Conservation (phyloP, 148 eudicot species). For the Gaultheria prostrata region DNA sequence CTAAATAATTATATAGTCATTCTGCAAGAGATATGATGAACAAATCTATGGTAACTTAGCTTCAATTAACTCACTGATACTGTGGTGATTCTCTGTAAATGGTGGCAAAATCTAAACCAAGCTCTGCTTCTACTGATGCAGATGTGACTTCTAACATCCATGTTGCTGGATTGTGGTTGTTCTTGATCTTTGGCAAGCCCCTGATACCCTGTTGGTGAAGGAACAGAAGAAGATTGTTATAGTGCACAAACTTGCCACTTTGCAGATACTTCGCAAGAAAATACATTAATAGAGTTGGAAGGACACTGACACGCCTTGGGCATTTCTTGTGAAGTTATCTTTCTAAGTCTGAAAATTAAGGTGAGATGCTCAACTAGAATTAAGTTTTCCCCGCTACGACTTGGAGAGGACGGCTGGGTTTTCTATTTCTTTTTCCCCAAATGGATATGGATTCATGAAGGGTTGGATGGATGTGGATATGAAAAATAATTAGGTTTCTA, state of each 20-base stretch:
- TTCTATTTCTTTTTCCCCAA: not conserved
- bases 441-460: not conserved
- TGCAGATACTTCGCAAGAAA: not conserved
- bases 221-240: not conserved
- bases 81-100: slow-evolving; percentile 33
- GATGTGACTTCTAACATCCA: slow-evolving; percentile 57
- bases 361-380: not conserved
- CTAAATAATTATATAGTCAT: not conserved
- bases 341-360: not conserved
- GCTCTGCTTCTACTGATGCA: slow-evolving; percentile 29
- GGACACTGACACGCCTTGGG: not conserved
- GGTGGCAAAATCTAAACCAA: slow-evolving; percentile 36
- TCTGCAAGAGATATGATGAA: not conserved
- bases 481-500: not conserved
- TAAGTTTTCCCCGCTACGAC: not conserved
- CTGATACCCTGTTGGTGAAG: slow-evolving; percentile 29
- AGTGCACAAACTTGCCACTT: not conserved
- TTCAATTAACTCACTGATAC: slow-evolving; percentile 28
- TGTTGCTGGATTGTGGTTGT: slow-evolving; percentile 54
- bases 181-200: slow-evolving; percentile 51
- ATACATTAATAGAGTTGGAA: not conserved
- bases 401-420: not conserved
- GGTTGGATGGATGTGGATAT: not conserved
- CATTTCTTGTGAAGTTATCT: not conserved
- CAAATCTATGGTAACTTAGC: not conserved